Evolutionary conservation across 78 protist genomes (phyloP).

Genomic region (Blattamonas nauphoetae): DNA sequence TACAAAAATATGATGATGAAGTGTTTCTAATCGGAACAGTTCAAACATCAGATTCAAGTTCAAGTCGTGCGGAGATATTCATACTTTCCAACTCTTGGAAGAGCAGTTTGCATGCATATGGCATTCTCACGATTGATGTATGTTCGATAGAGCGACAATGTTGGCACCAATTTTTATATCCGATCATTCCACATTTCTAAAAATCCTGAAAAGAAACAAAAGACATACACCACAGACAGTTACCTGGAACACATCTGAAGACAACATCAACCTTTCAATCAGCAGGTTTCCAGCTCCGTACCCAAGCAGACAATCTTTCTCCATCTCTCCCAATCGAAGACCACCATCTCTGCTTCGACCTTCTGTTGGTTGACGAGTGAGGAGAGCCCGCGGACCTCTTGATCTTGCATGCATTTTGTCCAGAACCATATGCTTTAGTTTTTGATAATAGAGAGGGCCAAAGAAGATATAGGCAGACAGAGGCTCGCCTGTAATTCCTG

Average conservation of each 20-base stretch:
- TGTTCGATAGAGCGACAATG: slow-evolving; percentile 62
- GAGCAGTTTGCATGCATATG: slow-evolving; percentile 93
- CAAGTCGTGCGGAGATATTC: slow-evolving; percentile 48
- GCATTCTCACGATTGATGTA: slow-evolving; percentile 55
- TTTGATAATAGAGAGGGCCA: slow-evolving; percentile 99
- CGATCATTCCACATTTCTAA: slow-evolving; percentile 66
- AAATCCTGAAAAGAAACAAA: neutral
- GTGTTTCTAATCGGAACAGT: too few relatives aligned
- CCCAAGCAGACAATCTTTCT: slow-evolving; percentile 81
- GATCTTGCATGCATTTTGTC: slow-evolving; percentile 99
- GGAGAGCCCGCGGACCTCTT: slow-evolving; percentile 78
- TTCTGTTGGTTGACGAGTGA: slow-evolving; percentile 99
- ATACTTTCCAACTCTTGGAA: slow-evolving; percentile 91
- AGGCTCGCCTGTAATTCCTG: slow-evolving; percentile 89
- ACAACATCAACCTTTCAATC: slow-evolving; percentile 83
- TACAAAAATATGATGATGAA: too few relatives aligned
- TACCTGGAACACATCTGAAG: slow-evolving; percentile 70
- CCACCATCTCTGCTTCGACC: slow-evolving; percentile 98
- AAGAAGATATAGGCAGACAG: slow-evolving; percentile 77
- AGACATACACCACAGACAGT: slow-evolving; percentile 50
- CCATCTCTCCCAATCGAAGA: slow-evolving; percentile 99
- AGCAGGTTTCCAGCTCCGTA: slow-evolving; percentile 81
- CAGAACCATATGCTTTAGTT: slow-evolving; percentile 96
- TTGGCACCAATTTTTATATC: slow-evolving; percentile 81
- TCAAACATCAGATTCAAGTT: too few relatives aligned